A percentile compares a stretch with the other conserved stretches of the same genome.
These are phyloP conservation scores for Limnanthes douglasii DNA, from an alignment of 345 rosid genomes.

Conservation along the genomic window DNA sequence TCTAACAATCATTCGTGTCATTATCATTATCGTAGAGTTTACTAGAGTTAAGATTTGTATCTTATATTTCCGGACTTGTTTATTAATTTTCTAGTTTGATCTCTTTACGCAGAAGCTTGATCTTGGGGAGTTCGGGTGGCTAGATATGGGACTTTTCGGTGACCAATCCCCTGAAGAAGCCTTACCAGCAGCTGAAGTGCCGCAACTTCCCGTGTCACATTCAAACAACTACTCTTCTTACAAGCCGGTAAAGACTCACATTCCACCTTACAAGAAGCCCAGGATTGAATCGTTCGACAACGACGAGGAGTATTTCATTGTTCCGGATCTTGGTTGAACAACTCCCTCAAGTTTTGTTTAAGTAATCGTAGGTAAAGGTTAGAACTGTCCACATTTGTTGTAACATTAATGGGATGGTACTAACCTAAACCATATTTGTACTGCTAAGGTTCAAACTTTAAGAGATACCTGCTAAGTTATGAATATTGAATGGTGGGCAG, in stretches of 20 bases:
- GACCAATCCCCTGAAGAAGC: slow-evolving; percentile 51
- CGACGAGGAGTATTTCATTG: slow-evolving; percentile 68
- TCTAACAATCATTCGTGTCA: too few relatives aligned
- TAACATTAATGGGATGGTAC: too few relatives aligned
- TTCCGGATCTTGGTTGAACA: slow-evolving; percentile 76
- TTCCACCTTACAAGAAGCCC: slow-evolving; percentile 63
- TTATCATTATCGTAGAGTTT: too few relatives aligned
- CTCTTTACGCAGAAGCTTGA: slow-evolving; percentile 44
- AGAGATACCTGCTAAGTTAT: too few relatives aligned
- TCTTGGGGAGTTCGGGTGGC: slow-evolving; percentile 75
- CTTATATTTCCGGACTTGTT: neutral
- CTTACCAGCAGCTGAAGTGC: slow-evolving; percentile 76
- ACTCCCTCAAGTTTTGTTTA: too few relatives aligned
- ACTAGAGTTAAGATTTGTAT: neutral
- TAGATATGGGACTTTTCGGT: slow-evolving; percentile 52
- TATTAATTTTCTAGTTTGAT: neutral
- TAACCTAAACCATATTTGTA: too few relatives aligned
- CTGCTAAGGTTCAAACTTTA: too few relatives aligned
- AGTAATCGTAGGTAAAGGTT: too few relatives aligned
- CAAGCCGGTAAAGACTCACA: slow-evolving; percentile 31
- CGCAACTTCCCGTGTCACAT: slow-evolving; percentile 47
- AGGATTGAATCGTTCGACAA: slow-evolving; percentile 42
- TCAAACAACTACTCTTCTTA: slow-evolving; percentile 15
- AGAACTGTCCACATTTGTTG: too few relatives aligned
- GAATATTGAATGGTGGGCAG: too few relatives aligned